Base-by-base conservation (phyloP, 2,329 filamentous ascomycete genomes). In the Monosporascus sp. region DNA sequence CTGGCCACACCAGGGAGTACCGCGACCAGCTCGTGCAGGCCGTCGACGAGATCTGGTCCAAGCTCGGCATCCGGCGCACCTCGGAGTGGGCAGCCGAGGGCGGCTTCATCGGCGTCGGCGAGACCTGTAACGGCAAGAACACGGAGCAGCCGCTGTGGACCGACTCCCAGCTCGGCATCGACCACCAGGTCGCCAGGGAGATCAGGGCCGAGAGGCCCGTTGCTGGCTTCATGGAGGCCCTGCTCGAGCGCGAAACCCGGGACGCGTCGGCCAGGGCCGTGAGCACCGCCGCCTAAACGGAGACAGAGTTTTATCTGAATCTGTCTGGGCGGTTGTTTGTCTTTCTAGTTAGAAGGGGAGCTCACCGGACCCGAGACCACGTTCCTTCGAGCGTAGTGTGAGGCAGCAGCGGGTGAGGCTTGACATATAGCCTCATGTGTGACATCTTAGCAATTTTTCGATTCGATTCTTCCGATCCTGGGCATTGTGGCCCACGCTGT, bases 91-190 rank as follows among this genome's bases (percentile, higher is more conserved):
- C 89, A 31, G 83, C 85, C 15, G 82, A 94, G 67, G 94, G 94
- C 47, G 94, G 94, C 7, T 97, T 97, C 73, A 89, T 97, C 54
- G 94, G 93, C 50, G 94, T 99, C 8, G 94, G 94, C 22, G 86
- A 90, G 59, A 74, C 86, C 31, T 14, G 11, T 14, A 34, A 34
- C 53, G 79, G 78, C 48, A 79, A 79, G 51, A 74, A 74, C 2
- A 79, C 82, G 41, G 78, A 79, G 60, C 73, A 82, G 67, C 86
- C 92, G n/a, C 85, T 99, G 41, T 99, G 94, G 94, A 94, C 89
- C 2, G 85, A 97, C 64, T 78, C 81, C 63, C 94, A 99, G 78
- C 83, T 99, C 52, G 89, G 87, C 41, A 80, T 96, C 47, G 81
- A 84, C 54, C 58, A 63, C 54, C 78, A 89, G 64, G 76, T 82